Percentiles rank a stretch among this genome's conserved stretches.
Conservation (phyloP, 768 basidiomycete species). For the Agaricus blazei region DNA sequence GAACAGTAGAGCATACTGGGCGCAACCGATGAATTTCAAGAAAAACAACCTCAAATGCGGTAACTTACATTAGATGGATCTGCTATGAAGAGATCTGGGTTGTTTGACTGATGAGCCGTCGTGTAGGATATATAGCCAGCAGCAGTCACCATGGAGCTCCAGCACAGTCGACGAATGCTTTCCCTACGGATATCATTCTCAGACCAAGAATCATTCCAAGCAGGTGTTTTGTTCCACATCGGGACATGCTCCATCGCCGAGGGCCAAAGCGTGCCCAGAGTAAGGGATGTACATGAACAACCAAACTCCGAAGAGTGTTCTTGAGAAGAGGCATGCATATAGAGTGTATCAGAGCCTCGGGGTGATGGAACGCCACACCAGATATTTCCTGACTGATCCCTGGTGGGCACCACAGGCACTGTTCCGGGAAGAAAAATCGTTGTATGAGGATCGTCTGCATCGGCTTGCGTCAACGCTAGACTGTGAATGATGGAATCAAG, state of each 20-base stretch:
- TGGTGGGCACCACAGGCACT: slow-evolving; percentile 39
- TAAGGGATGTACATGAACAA: slow-evolving; percentile 45
- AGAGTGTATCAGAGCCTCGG: not conserved
- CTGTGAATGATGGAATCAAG: slow-evolving; percentile 67
- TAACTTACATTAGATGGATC: slow-evolving; percentile 62
- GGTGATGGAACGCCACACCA: slow-evolving; percentile 19
- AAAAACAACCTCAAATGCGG: not conserved
- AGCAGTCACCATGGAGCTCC: slow-evolving; percentile 62
- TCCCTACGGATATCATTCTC: slow-evolving; percentile 66
- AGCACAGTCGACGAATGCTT: slow-evolving; percentile 66
- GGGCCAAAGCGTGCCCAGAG: slow-evolving; percentile 48
- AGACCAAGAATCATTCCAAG: slow-evolving; percentile 55
- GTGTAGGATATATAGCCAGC: slow-evolving; percentile 63
- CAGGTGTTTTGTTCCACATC: slow-evolving; percentile 59
- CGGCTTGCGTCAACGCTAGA: slow-evolving; percentile 54
- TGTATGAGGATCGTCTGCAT: slow-evolving; percentile 48
- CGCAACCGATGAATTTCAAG: slow-evolving; percentile 4
- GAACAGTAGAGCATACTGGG: slow-evolving; percentile 67
- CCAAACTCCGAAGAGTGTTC: slow-evolving; percentile 18
- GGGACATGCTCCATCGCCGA: slow-evolving; percentile 49
- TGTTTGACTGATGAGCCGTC: slow-evolving; percentile 33
- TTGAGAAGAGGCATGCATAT: slow-evolving; percentile 6
- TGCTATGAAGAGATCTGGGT: slow-evolving; percentile 49
- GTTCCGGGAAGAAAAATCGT: slow-evolving; percentile 42
- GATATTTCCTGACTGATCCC: slow-evolving; percentile 3